Percentiles rank a stretch among this genome's conserved stretches.
Conservation (phyloP, 169 alveolate genomes). For the Cryptosporidium felis region DNA sequence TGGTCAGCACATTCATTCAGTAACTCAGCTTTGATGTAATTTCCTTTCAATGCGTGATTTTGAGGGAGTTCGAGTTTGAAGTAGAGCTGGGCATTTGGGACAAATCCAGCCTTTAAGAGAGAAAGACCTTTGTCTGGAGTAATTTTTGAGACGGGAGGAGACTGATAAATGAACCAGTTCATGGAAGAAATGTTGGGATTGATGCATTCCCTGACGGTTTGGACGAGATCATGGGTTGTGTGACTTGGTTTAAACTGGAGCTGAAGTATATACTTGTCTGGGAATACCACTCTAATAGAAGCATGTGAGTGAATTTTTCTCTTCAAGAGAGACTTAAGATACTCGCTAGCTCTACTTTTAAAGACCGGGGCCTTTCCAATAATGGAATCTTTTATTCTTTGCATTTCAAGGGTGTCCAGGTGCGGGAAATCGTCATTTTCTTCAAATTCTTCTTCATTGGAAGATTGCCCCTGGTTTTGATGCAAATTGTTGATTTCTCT, state of each 20-base stretch:
- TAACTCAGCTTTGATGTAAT: constrained; percentile 30
- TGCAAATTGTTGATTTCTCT: neutral
- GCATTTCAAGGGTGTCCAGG: neutral
- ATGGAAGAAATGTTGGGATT: constrained; percentile 31
- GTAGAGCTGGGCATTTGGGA: constrained; percentile 59
- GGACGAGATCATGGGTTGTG: constrained; percentile 45
- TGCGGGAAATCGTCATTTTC: neutral
- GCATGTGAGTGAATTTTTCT: constrained; percentile 20
- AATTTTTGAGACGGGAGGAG: constrained; percentile 56
- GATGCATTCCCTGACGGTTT: constrained; percentile 33
- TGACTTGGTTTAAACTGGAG: constrained; percentile 48
- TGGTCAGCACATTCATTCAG: neutral
- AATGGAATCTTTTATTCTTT: constrained; percentile 35
- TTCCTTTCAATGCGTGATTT: constrained; percentile 7
- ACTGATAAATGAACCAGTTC: constrained; percentile 46
- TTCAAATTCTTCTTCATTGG: neutral
- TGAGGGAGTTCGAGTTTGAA: constrained; percentile 62
- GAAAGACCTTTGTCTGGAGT: constrained; percentile 10
- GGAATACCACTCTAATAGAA: constrained; percentile 34
- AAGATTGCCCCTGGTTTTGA: too few species aligned
- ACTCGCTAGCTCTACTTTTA: constrained; percentile 46
- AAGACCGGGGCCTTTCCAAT: constrained; percentile 19
- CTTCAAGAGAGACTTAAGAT: constrained; percentile 10
- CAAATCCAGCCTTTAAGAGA: constrained; percentile 33
- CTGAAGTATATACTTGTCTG: constrained; percentile 56